phyloP scores from a whole-genome alignment of 345 rosid species.

The Eucalyptus brandiana region DNA sequence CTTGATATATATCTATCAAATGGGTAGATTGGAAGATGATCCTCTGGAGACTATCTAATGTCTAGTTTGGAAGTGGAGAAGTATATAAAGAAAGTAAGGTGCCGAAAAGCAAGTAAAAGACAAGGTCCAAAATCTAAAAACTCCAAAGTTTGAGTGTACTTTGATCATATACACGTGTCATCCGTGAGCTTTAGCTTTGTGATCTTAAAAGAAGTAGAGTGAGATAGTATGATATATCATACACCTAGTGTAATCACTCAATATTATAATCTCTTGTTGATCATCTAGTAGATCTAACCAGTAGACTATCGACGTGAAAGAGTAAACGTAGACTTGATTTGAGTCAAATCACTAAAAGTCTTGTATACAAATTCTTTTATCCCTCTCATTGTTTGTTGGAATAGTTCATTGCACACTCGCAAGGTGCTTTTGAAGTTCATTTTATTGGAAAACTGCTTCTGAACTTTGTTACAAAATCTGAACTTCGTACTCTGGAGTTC shows the following conservation, averaged over 20 bases:
- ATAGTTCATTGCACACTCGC: neutral
- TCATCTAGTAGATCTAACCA: too few species aligned
- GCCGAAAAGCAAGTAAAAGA: fast-evolving
- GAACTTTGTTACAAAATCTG: neutral
- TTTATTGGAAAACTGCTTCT: neutral
- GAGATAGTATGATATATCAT: neutral
- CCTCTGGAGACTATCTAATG: fast-evolving
- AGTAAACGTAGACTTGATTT: too few species aligned
- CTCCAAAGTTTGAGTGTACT: fast-evolving
- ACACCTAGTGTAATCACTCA: neutral
- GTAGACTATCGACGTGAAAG: too few species aligned
- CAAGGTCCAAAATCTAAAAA: neutral
- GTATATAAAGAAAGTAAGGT: neutral
- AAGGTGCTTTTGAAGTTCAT: neutral
- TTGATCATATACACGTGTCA: too few species aligned
- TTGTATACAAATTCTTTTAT: too few species aligned
- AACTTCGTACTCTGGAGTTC: fast-evolving
- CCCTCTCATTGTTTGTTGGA: neutral
- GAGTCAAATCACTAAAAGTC: fast-evolving
- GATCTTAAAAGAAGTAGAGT: too few species aligned
- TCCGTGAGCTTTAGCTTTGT: too few species aligned
- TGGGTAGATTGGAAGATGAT: neutral
- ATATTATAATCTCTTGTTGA: too few species aligned
- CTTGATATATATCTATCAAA: neutral
- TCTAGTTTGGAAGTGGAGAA: neutral